These are phyloP conservation scores for Schizophyllum amplum DNA, from an alignment of 1,284 basidiomycete species.

Conservation along the genomic window DNA sequence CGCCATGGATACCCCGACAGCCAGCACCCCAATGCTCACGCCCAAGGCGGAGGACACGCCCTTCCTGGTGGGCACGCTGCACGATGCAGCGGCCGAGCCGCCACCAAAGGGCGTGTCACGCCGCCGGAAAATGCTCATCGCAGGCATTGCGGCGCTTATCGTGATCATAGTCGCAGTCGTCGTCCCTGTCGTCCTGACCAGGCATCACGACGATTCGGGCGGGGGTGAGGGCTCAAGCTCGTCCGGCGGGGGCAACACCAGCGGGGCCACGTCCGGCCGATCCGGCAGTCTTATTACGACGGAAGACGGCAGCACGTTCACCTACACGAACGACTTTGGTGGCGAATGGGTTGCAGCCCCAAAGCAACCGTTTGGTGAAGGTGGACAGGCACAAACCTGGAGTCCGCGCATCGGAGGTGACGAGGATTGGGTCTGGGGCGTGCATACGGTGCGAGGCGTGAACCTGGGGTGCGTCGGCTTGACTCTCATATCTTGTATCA, in stretches of 20 bases:
- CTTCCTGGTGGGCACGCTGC: neutral
- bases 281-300: constrained; percentile 54
- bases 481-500: constrained; percentile 27
- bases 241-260: no score
- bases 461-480: constrained; percentile 23
- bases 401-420: constrained; percentile 70
- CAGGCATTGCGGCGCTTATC: constrained; percentile 25
- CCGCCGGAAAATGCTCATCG: constrained; percentile 26
- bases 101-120: constrained; percentile 21
- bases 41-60: neutral
- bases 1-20: neutral
- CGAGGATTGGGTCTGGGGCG: constrained; percentile 74
- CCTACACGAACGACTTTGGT: constrained; percentile 60
- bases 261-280: constrained; percentile 56
- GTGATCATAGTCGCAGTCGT: constrained; percentile 36
- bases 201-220: constrained; percentile 29
- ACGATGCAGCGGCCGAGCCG: neutral
- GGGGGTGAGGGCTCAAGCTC: no score
- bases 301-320: constrained; percentile 54
- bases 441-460: constrained; percentile 72
- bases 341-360: constrained; percentile 59
- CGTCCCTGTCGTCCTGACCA: constrained; percentile 26
- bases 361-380: constrained; percentile 74
- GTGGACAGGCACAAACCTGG: constrained; percentile 76
- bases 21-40: neutral